A percentile compares a stretch with the other conserved stretches of the same genome.
These are phyloP conservation scores for Salix purpurea DNA, from an alignment of 345 rosid species.

Conservation along the genomic window DNA sequence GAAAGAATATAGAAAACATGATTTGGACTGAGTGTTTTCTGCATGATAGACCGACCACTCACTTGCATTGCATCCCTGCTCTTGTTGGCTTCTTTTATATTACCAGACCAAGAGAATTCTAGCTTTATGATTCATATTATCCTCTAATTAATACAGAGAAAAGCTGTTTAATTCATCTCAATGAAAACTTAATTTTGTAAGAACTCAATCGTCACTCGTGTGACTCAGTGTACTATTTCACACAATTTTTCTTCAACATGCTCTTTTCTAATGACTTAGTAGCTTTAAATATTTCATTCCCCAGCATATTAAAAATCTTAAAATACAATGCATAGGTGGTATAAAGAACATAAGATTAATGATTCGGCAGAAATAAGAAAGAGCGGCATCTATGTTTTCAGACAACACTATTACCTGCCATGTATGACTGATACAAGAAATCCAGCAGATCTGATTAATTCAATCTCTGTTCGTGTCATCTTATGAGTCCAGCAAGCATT, in stretches of 20 bases:
- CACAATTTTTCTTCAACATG: neutral
- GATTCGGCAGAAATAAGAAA: neutral
- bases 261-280: neutral
- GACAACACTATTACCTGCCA: constrained; percentile 60
- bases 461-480: constrained; percentile 57
- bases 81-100: neutral
- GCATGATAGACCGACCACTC: neutral
- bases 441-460: constrained; percentile 58
- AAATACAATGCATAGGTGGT: neutral
- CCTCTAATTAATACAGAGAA: neutral
- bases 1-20: neutral
- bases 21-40: neutral
- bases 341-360: neutral
- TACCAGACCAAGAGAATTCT: neutral
- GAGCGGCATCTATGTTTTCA: neutral
- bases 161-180: neutral
- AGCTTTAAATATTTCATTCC: neutral
- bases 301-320: neutral
- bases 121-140: neutral
- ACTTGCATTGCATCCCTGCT: neutral
- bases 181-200: neutral
- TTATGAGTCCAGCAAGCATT: constrained; percentile 96
- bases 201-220: neutral
- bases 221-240: neutral
- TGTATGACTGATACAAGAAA: constrained; percentile 91